Base-by-base conservation (phyloP, 2,329 filamentous ascomycete genomes). In the Colletotrichum godetiae region DNA sequence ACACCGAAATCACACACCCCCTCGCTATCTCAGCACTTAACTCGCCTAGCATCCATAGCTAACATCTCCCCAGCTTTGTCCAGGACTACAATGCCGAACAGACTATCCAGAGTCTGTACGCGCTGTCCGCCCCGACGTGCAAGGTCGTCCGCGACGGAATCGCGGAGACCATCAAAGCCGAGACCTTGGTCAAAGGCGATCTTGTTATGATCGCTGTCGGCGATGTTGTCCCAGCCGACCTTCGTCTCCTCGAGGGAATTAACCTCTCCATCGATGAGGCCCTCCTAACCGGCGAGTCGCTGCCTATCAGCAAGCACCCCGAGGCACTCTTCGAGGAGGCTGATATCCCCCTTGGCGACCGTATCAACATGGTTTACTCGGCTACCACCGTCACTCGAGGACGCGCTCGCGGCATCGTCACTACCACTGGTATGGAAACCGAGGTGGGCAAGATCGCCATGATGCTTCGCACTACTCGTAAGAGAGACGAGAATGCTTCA, bases 181-280 rank as follows among this genome's bases (percentile, higher is more conserved):
- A 89, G 76, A 82, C 81, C 13, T 84, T 94, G 49, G 92, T 94
- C 56, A 88, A 87, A 64, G 93, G 92, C 67, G 92, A 94, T 76
- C 81, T 94, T 62, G 90, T 92, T 72, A 82, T 85, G 65, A 86
- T 91, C 75, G 88, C 85, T 75, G 91, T 90, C 55, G 92, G 92
- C 75, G 92, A 93, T 79, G 90, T 93, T 60, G 87, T 94, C 46
- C 92, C 92, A 5, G 92, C 92, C 42, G 92, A 94, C 81, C 83
- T 94, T 62, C 88, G 92, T 74, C 84, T 92, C 24, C 81, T 92
- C 74, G 88, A 92, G 75, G 89, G 88, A 69, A 90, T 95, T 82
- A 95, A 95, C 81, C 84, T 94, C 72, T 92, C 92, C 62, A 93
- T 92, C 75, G 94, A 97, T 74, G 92, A 94, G 81, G 92, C 92